Conservation (phyloP, 192 early-diverging fungal species). For the Neocallimastix lanati region DNA sequence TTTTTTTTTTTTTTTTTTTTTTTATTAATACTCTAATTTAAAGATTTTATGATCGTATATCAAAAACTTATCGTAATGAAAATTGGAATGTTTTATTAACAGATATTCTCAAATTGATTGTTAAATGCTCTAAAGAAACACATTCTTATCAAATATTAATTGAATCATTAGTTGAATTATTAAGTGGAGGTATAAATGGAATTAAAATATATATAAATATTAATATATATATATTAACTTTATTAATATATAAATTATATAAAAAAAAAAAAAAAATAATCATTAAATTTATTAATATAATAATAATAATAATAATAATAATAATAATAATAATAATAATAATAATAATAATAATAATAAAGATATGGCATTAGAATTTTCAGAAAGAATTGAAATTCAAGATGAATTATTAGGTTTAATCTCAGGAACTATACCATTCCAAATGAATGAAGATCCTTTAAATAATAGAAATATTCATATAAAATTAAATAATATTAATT, state of each 20-base stretch:
- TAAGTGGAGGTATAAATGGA: neutral
- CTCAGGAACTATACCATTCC: neutral
- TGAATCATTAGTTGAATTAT: neutral
- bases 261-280: no score
- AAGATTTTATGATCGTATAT: conserved; percentile 73
- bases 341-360: neutral
- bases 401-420: neutral
- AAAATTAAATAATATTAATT: neutral
- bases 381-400: neutral
- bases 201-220: no score
- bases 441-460: neutral
- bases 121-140: conserved; percentile 46
- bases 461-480: neutral
- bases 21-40: neutral
- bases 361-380: neutral
- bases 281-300: no score
- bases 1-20: no score
- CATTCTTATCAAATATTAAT: neutral
- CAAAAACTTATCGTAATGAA: conserved; percentile 77
- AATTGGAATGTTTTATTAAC: conserved; percentile 51
- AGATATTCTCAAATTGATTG: conserved; percentile 40
- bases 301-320: no score
- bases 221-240: no score
- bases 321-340: no score
- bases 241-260: no score